phyloP scores from a whole-genome alignment of 78 protist genomes.

The Planoprotostelium fungivorum region DNA sequence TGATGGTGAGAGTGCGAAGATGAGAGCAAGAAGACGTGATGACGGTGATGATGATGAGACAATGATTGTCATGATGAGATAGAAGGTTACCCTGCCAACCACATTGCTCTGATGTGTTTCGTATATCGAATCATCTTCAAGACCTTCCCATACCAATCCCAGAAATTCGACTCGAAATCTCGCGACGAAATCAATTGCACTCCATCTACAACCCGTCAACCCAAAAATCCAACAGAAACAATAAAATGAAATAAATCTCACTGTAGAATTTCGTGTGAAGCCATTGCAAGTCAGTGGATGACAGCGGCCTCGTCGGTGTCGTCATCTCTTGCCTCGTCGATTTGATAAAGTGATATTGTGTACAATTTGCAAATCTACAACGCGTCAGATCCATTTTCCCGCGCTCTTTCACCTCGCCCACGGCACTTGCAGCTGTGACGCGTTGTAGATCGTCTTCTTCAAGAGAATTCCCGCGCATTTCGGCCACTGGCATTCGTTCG shows the following conservation, averaged over 20 bases:
- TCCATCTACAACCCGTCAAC: not conserved
- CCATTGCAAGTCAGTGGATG: not conserved
- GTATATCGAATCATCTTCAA: not conserved
- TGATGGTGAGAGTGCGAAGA: not conserved
- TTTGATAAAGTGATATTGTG: not conserved
- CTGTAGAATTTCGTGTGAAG: not conserved
- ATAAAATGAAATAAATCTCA: not conserved
- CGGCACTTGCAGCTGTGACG: not conserved
- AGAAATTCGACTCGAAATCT: not conserved
- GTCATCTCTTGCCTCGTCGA: not conserved
- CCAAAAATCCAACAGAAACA: not conserved
- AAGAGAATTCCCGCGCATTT: conserved; percentile 61
- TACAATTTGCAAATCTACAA: not conserved
- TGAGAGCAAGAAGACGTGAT: not conserved
- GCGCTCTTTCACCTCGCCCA: not conserved
- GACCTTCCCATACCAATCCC: not conserved
- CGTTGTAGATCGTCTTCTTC: conserved; percentile 18
- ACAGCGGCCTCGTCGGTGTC: not conserved
- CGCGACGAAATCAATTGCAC: not conserved
- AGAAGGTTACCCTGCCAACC: not conserved
- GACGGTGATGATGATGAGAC: not conserved
- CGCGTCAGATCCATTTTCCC: not conserved
- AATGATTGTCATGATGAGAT: not conserved
- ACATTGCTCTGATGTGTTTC: not conserved
- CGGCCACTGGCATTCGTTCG: conserved; percentile 67